Percentiles rank a stretch among this genome's conserved stretches.
Evolutionary conservation across 257 asterid genomes (phyloP).

Genomic region (Scutellaria galericulata): DNA sequence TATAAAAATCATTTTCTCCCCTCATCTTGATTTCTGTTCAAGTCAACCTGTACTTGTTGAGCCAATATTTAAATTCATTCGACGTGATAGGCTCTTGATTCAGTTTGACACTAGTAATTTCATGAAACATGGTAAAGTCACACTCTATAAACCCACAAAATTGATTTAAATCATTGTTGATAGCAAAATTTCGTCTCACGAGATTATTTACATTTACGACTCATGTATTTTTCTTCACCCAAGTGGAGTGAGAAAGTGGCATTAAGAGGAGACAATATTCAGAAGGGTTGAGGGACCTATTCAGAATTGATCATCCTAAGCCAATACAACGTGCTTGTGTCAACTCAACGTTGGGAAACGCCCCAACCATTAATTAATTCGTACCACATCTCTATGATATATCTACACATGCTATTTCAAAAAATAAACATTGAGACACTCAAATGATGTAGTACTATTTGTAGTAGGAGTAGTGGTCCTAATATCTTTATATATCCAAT

Average conservation of each 20-base stretch:
- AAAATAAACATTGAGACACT: too few species aligned
- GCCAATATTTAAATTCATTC: neutral
- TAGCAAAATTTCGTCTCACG: too few species aligned
- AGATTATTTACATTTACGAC: too few species aligned
- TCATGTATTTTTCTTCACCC: neutral
- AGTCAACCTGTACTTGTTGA: neutral
- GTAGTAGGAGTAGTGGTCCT: too few species aligned
- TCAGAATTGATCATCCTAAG: neutral
- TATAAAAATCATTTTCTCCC: too few species aligned
- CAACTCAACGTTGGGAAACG: conserved; percentile 26
- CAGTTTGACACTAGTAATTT: neutral
- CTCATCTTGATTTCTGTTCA: neutral
- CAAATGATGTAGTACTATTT: too few species aligned
- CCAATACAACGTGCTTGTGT: conserved; percentile 32
- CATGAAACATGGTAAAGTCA: too few species aligned
- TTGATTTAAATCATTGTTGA: too few species aligned
- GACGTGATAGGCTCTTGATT: conserved; percentile 3
- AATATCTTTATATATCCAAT: too few species aligned
- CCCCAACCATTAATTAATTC: neutral
- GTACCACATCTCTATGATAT: neutral
- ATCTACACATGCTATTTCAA: too few species aligned
- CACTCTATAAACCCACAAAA: too few species aligned
- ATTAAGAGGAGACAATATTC: conserved; percentile 13
- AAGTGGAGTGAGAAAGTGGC: neutral
- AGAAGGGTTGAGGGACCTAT: conserved; percentile 16